Percentiles rank a stretch among this genome's conserved stretches.
Conservation (phyloP, 345 rosid species). For the Arabidopsis thaliana region TAIR10.1 NC_003070.9:302001-302500, state of each 20-base stretch:
- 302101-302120: too few relatives aligned
- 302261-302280: conserved; percentile 28
- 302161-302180: conserved; percentile 33
- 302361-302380: conserved; percentile 3
- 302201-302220: conserved; percentile 28
- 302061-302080: too few relatives aligned
- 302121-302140: too few relatives aligned
- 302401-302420: conserved; percentile 31
- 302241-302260: conserved; percentile 28
- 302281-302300: not conserved
- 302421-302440: not conserved
- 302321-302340: not conserved
- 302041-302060: too few relatives aligned
- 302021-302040: too few relatives aligned
- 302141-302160: conserved; percentile 19
- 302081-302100: too few relatives aligned
- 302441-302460: conserved; percentile 15
- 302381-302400: conserved; percentile 23
- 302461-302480: conserved; percentile 38
- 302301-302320: not conserved
- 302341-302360: conserved; percentile 29
- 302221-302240: not conserved
- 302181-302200: conserved; percentile 42
- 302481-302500: not conserved
- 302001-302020: not conserved